Evolutionary conservation across 306 rosid genomes (phyloP), one percentile per base, ranked within the genome.

Genomic region (Oxytropis ochrocephala): DNA sequence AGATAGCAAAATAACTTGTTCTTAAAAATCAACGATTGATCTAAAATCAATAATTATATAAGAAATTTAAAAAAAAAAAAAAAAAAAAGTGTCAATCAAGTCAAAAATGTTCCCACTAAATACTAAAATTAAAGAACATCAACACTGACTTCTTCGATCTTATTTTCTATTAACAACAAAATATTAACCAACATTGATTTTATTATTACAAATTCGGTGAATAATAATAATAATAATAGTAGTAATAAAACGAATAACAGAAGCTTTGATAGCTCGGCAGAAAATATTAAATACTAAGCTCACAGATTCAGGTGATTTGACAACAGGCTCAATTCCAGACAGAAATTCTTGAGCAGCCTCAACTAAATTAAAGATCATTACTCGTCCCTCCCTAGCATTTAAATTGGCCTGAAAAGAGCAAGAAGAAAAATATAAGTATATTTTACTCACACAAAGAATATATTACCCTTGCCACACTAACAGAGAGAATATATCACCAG

Each of bases 261-360:
- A 17, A 63, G 57, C 64, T 4, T 11, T 12, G 14, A 63, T 69
- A 52, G 19, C 36, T 43, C 53, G 43, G 67, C 9, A 30, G 44
- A 57, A 78, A 56, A 51, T 32, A 72, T 57, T 21, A 18, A 68
- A 69, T 12, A 8, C 60, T 56, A 77, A 74, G 56, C 88, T 85
- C 69, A 90, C 98, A 43, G 81, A 73, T 52, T 80, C 83, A 63
- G 70, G 78, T 73, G 87, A 72, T 73, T 83, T 88, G 54, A 70
- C 81, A 77, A 71, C 75, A 17, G 97, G 93, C 17, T 82, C 91
- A 74, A 88, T 82, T 76, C 86, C 88, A 62, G 98, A 93, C 53
- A 93, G 79, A 77, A 93, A 93, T 70, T 93, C 98, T 81, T 90
- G 98, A 64, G 97, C 96, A 63, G 98, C 96, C 89, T 93, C 97